Evolutionary conservation across 2,329 filamentous ascomycete species (phyloP), one percentile per base, ranked within the genome.

Genomic region (Phyllosticta citrichinensis): DNA sequence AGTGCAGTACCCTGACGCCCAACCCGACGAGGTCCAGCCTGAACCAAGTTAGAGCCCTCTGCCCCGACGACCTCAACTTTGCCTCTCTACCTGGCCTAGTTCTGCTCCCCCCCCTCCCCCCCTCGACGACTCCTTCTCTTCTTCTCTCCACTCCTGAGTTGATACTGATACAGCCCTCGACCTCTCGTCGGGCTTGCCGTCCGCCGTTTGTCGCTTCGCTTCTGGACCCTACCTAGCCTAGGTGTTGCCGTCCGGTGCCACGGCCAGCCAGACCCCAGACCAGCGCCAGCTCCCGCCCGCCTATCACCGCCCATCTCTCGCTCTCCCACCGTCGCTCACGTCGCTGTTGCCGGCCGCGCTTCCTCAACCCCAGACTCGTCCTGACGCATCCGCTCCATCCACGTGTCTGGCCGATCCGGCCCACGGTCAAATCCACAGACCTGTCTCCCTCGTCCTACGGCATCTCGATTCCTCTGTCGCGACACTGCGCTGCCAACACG

Each of bases 351-450:
- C 60, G 51, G 47, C 19, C 33, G 57, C 60, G 55, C 53, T 47
- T n/a, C 60, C 51, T 57, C 55, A 56, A 57, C 55, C 60, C 60
- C 60, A 52, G 51, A 54, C 55, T 60, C 40, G 40, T n/a, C 40
- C 40, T 60, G 62, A 62, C 62, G 61, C 60, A 56, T 62, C 60
- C 56, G 62, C 62, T 24, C 60, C 62, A 52, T 57, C 60, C 62
- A 64, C 62, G 62, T 64, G 62, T 64, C 61, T 40, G 6, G n/a
- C 51, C 33, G 19, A 22, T 40, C 47, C n/a, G 30, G 60, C 53
- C 51, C 56, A 51, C 55, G 22, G 20, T 20, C 52, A 33, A 14
- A 47, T 9, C 10, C 59, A 22, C 8, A 14, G 2, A 10, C 60
- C 40, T 35, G 12, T n/a, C 27, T 35, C 20, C 19, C 30, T 40